Conservation (phyloP, 1,284 basidiomycete genomes). For the Chalciporus piperatoides region DNA sequence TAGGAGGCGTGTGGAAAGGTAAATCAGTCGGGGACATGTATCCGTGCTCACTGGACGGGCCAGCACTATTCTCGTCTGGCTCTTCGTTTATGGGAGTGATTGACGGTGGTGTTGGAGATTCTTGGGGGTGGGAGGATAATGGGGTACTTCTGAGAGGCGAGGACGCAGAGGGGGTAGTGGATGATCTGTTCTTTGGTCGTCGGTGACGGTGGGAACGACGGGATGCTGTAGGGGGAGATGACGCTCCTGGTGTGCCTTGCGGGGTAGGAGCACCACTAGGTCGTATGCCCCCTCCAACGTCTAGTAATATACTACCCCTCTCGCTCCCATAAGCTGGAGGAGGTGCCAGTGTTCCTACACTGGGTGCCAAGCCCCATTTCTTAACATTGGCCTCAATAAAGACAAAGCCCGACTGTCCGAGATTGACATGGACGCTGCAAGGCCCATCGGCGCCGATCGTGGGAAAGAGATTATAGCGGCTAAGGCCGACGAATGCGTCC, state of each 20-base stretch:
- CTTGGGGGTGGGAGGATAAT: conserved; percentile 36
- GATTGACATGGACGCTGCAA: conserved; percentile 91
- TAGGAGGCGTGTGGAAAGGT: conserved; percentile 53
- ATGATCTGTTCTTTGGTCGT: conserved; percentile 42
- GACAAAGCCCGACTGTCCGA: conserved; percentile 94
- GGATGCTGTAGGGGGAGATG: conserved; percentile 45
- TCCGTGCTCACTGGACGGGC: conserved; percentile 47
- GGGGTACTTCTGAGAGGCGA: conserved; percentile 55
- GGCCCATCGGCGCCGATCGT: conserved; percentile 93
- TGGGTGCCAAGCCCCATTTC: conserved; percentile 96
- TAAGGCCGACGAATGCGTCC: conserved; percentile 88
- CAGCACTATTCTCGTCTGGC: conserved; percentile 40
- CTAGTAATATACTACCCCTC: conserved; percentile 88
- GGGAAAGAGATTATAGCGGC: conserved; percentile 89
- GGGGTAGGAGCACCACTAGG: conserved; percentile 41
- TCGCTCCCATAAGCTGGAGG: conserved; percentile 96
- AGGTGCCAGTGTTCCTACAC: conserved; percentile 90
- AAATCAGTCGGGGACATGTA: conserved; percentile 67
- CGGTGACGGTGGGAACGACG: conserved; percentile 61
- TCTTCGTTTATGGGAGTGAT: conserved; percentile 75
- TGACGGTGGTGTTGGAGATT: conserved; percentile 65
- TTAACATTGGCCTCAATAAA: conserved; percentile 99
- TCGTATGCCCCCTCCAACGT: conserved; percentile 70
- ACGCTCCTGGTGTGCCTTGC: conserved; percentile 43
- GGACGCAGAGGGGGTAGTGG: conserved; percentile 45